These are phyloP conservation scores for Physaria fendleri DNA, from an alignment of 345 rosid species.

Conservation along the genomic window DNA sequence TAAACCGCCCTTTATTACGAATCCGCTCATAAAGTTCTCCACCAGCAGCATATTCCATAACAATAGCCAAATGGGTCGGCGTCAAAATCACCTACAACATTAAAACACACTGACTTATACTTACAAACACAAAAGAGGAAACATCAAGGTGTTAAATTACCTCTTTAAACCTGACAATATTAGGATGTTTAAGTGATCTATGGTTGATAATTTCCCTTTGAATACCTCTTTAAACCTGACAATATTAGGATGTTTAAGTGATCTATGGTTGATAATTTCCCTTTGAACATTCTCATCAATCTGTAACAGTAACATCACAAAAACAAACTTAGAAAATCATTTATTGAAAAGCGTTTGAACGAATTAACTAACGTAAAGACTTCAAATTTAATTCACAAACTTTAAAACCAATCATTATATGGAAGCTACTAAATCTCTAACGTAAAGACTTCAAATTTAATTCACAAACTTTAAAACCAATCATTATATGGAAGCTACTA, in stretches of 20 bases:
- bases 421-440: conserved; percentile 26
- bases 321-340: not conserved
- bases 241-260: conserved; percentile 62
- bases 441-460: no score
- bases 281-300: conserved; percentile 69
- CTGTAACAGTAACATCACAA: conserved; percentile 26
- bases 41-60: conserved; percentile 94
- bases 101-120: not conserved
- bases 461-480: no score
- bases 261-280: conserved; percentile 73
- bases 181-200: no score
- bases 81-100: conserved; percentile 67
- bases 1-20: conserved; percentile 77
- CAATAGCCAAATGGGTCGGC: conserved; percentile 91
- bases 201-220: no score
- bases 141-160: not conserved
- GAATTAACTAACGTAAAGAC: not conserved
- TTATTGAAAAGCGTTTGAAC: not conserved
- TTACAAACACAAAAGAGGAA: not conserved
- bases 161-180: no score
- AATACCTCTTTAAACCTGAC: conserved; percentile 62
- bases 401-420: not conserved
- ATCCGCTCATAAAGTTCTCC: conserved; percentile 93
- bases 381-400: no score
- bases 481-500: conserved; percentile 12